These are phyloP conservation scores for Corylus americana DNA, from an alignment of 306 rosid species.

Conservation along the genomic window DNA sequence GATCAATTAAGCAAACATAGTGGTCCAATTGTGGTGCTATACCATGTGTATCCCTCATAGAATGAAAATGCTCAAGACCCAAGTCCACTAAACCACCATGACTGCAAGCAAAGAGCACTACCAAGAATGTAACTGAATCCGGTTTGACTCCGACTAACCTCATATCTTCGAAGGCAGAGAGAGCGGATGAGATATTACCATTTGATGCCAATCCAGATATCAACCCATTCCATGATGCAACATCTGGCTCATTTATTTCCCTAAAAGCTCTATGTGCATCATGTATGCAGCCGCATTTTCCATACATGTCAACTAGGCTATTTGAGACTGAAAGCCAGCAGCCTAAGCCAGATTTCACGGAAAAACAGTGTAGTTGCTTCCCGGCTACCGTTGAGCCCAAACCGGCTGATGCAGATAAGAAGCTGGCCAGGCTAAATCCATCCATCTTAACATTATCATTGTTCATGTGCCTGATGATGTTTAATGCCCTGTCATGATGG, in stretches of 20 bases:
- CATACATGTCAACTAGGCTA: slow-evolving; percentile 57
- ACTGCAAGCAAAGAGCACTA: slow-evolving; percentile 64
- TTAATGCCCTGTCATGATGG: slow-evolving; percentile 48
- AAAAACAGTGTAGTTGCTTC: slow-evolving; percentile 59
- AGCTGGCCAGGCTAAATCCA: slow-evolving; percentile 57
- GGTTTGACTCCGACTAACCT: slow-evolving; percentile 59
- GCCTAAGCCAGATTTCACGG: slow-evolving; percentile 55
- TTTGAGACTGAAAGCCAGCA: slow-evolving; percentile 48
- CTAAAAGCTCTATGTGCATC: slow-evolving; percentile 55
- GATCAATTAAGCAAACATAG: slow-evolving; percentile 58
- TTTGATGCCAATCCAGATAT: slow-evolving; percentile 59
- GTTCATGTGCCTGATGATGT: slow-evolving; percentile 44
- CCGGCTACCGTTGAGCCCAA: slow-evolving; percentile 55
- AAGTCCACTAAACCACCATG: slow-evolving; percentile 52
- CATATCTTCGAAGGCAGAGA: slow-evolving; percentile 69
- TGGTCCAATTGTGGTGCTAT: slow-evolving; percentile 55
- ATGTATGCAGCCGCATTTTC: slow-evolving; percentile 54
- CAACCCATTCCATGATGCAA: slow-evolving; percentile 65
- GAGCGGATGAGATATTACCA: slow-evolving; percentile 45
- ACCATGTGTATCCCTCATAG: slow-evolving; percentile 49
- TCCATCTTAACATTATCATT: slow-evolving; percentile 54
- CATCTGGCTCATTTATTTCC: slow-evolving; percentile 47
- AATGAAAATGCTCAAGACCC: slow-evolving; percentile 56
- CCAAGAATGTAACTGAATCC: slow-evolving; percentile 49
- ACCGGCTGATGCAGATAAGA: slow-evolving; percentile 68